Evolutionary conservation across 2,329 filamentous ascomycete genomes (phyloP).

Genomic region (Fusarium palustre): DNA sequence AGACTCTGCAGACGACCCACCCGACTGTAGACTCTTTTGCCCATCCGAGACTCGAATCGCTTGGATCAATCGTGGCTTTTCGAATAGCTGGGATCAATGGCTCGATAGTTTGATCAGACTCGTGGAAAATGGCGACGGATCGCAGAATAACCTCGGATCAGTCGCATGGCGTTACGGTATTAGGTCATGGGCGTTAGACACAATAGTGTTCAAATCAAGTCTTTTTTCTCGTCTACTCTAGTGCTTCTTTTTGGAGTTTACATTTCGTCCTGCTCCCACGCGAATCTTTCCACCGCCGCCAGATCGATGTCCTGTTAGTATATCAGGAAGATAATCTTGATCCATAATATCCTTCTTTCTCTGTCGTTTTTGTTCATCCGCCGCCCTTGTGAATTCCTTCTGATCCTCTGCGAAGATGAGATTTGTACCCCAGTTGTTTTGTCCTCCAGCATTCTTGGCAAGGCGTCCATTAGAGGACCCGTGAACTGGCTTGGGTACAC

Average conservation of each 20-base stretch:
- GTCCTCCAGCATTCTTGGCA: slow-evolving; percentile 76
- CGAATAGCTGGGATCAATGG: background rate
- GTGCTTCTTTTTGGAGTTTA: slow-evolving; percentile 81
- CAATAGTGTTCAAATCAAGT: slow-evolving; percentile 30
- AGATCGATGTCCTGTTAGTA: slow-evolving; percentile 82
- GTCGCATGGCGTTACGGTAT: slow-evolving; percentile 36
- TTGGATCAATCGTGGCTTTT: background rate
- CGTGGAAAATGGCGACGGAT: background rate
- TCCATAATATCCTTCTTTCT: slow-evolving; percentile 91
- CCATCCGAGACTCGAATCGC: background rate
- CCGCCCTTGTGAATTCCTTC: slow-evolving; percentile 83
- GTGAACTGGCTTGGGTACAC: slow-evolving; percentile 88
- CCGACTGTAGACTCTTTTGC: background rate
- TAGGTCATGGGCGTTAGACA: slow-evolving; percentile 37
- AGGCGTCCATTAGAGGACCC: slow-evolving; percentile 83
- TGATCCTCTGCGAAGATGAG: slow-evolving; percentile 94
- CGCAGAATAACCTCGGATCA: background rate
- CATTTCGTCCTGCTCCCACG: slow-evolving; percentile 85
- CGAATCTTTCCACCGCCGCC: slow-evolving; percentile 74
- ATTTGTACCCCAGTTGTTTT: slow-evolving; percentile 86
- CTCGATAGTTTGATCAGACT: background rate
- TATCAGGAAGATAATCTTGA: slow-evolving; percentile 87
- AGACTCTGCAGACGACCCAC: background rate
- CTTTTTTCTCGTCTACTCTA: slow-evolving; percentile 41
- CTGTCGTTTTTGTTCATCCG: slow-evolving; percentile 71